Base-by-base conservation (phyloP, 768 basidiomycete species). In the Naganishia onofrii region DNA sequence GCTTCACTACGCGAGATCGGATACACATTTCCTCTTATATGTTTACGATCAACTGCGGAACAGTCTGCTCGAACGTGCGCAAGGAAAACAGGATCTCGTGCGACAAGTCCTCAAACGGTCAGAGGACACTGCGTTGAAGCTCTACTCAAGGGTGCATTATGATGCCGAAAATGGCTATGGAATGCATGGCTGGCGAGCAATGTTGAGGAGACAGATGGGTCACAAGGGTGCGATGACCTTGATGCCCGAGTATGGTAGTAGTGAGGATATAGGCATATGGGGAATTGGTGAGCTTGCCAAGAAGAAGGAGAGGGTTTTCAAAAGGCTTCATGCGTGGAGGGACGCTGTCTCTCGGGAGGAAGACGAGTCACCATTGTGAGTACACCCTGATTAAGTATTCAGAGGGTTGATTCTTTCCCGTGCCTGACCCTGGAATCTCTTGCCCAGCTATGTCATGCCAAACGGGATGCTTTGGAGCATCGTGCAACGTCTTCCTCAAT, bases 1-100 rank as follows among this genome's bases (percentile, higher is more conserved):
- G 93, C 82, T 92, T 23, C 83, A 86, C 66, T 99, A 98, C 78
- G 96, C 96, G 1, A 89, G 93, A 32, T 91, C 92, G 1, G 96
- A 99, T 80, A 99, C 95, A 0, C 96, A 98, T 80, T 98, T 90
- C 82, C 86, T 99, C 1, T 84, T 99, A 32, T 92, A 87, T 81
- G 88, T 97, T 76, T 97, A 93, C 80, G 93, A 97, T 81, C 87
- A 88, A 74, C 86, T 98, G 6, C 90, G 93, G 15, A 90, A 91
- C 76, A 89, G 89, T 0, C 89, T 96, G 13, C 83, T 94, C n/a
- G 75, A 75, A 28, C 73, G 74, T 56, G 75, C 76, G 5, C 55
- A 70, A 7, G 74, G 69, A 15, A 63, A 88, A 67, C 82, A 85
- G 56, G 75, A 81, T 12, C 82, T 89, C 4, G 81, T 93, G 21